Conservation (phyloP, 306 rosid genomes). For the Mimosa bimucronata region DNA sequence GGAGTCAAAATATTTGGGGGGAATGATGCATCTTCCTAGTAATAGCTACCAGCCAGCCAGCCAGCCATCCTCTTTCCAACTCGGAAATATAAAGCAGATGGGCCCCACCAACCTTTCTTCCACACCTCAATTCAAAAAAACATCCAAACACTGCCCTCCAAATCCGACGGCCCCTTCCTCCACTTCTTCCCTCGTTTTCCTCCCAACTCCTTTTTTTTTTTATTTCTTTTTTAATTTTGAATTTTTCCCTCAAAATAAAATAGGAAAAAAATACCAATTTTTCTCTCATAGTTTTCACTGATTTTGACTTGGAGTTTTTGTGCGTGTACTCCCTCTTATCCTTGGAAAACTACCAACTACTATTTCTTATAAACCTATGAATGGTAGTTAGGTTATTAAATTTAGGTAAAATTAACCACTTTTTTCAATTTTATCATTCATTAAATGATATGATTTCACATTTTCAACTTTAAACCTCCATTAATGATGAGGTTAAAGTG, state of each 20-base stretch:
- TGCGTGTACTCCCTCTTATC: too few relatives aligned
- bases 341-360: too few relatives aligned
- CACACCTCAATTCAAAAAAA: background rate
- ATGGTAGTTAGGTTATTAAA: too few relatives aligned
- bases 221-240: background rate
- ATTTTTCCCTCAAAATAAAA: background rate
- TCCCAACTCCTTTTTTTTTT: background rate
- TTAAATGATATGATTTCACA: too few relatives aligned
- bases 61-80: constrained; percentile 13
- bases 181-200: background rate
- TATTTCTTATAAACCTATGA: too few relatives aligned
- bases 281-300: too few relatives aligned
- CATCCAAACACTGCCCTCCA: constrained; percentile 34
- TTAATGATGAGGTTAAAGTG: too few relatives aligned
- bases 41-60: background rate
- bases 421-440: too few relatives aligned
- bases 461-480: too few relatives aligned
- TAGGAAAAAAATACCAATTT: too few relatives aligned
- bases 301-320: too few relatives aligned
- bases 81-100: constrained; percentile 34
- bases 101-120: constrained; percentile 22
- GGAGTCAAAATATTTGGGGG: background rate
- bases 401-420: too few relatives aligned
- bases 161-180: constrained; percentile 21
- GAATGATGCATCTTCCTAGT: constrained; percentile 10